Conservation (phyloP, 1,284 basidiomycete genomes). For the Rhodotorula sp. region DNA sequence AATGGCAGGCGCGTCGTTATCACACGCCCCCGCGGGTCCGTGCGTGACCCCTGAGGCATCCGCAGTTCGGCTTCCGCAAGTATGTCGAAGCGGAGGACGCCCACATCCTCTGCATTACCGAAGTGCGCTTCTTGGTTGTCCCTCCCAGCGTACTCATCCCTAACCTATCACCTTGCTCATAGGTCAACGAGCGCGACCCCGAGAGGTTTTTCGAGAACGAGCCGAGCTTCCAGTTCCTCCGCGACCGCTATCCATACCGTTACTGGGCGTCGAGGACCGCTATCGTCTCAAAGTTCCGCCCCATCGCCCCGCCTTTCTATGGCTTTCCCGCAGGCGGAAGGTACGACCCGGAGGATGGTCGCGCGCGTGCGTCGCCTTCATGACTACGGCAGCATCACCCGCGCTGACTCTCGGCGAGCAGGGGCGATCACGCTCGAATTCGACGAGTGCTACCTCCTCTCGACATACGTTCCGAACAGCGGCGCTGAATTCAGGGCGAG, state of each 20-base stretch:
- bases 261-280: conserved; percentile 79
- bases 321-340: conserved; percentile 59
- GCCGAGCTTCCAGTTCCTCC: conserved; percentile 28
- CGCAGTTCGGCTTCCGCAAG: conserved; percentile 23
- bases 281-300: conserved; percentile 73
- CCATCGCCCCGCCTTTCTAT: conserved; percentile 61
- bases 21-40: no score
- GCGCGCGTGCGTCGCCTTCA: conserved; percentile 17
- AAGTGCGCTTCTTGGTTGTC: conserved; percentile 48
- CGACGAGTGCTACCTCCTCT: conserved; percentile 67
- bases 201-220: conserved; percentile 61
- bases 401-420: not conserved
- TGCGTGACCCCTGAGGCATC: not conserved
- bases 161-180: conserved; percentile 75
- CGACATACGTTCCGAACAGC: conserved; percentile 79
- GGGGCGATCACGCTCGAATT: conserved; percentile 75
- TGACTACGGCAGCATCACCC: not conserved
- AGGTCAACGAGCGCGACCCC: conserved; percentile 50
- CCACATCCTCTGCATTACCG: conserved; percentile 73
- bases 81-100: conserved; percentile 80
- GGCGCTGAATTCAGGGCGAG: conserved; percentile 58
- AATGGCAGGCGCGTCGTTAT: conserved; percentile 13
- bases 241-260: conserved; percentile 54
- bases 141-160: conserved; percentile 55
- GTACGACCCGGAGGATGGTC: conserved; percentile 23